Base-by-base conservation (phyloP, 2,329 filamentous ascomycete species). In the Ceratocystis cubensis region DNA sequence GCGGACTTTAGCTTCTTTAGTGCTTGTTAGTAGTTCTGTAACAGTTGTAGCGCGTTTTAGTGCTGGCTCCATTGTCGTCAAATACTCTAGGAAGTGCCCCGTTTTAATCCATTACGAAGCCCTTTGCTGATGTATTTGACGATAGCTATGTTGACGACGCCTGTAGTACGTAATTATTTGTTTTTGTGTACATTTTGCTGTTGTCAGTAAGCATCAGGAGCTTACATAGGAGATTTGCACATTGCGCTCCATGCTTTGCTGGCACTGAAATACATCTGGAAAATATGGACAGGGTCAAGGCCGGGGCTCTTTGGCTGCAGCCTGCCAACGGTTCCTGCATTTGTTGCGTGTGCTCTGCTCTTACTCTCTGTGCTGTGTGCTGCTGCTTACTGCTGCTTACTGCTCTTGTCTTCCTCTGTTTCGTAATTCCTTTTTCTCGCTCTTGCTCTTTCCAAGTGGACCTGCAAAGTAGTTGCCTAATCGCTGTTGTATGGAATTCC, bases 381-480 rank as follows among this genome's bases (percentile, higher is more conserved):
- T 22, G 8, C 48, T 50, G 8, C 17, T 22, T 50, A 8, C 28
- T 22, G 8, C 48, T 50, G 8, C 17, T 22, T 50, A 8, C 22
- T 50, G 20, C n/a, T 50, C 48, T 50, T 8, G 20, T 25, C 48
- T 50, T 50, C n/a, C 48, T 50, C n/a, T 50, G 37, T 50, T 20
- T 22, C 8, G 6, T 20, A 10, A 10, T 10, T 50, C 17, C n/a
- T 25, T 10, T 10, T 22, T 50, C 17, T 25, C 2, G 20, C 48
- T 53, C 22, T 53, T 28, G 48, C 48, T 28, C 48, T 28, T 53
- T 6, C 5, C 5, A 25, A 25, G 8, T 28, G 22, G 13, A 15
- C 7, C n/a, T 59, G 56, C 20, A 59, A 53, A 33, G 56, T 59
- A 59, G 56, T 37, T 53, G 46, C 37, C 28, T 56, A 64, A 56